A percentile compares a stretch with the other conserved stretches of the same genome.
Evolutionary conservation across 2,329 filamentous ascomycete genomes (phyloP).

Genomic region (Aureobasidium sp.): DNA sequence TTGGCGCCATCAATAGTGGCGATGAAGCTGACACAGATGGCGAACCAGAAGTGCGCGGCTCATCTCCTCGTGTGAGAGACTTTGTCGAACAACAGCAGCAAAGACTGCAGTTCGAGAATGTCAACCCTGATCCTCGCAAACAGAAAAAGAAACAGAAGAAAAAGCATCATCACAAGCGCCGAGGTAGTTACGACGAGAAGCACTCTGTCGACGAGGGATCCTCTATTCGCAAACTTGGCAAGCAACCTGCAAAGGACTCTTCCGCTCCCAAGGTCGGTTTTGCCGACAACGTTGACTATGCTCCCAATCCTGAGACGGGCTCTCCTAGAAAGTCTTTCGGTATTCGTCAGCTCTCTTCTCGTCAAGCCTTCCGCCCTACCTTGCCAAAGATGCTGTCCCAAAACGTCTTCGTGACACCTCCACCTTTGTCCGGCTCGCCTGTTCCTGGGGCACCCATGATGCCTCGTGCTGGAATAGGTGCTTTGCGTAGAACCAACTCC

Average conservation of each 20-base stretch:
- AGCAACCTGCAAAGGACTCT: conserved; percentile 19
- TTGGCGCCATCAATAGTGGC: conserved; percentile 41
- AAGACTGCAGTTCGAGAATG: background rate
- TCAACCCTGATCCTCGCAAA: conserved; percentile 34
- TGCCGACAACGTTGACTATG: conserved; percentile 30
- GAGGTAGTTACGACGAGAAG: conserved; percentile 23
- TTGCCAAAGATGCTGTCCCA: conserved; percentile 62
- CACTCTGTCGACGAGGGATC: conserved; percentile 22
- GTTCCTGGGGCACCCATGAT: conserved; percentile 21
- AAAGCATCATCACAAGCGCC: conserved; percentile 38
- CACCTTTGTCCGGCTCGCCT: conserved; percentile 26
- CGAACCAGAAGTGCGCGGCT: conserved; percentile 29
- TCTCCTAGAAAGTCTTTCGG: conserved; percentile 38
- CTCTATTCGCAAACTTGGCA: conserved; percentile 17
- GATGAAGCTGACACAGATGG: conserved; percentile 50
- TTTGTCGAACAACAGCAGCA: conserved; percentile 31
- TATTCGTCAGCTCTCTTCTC: conserved; percentile 46
- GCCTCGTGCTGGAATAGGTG: conserved; percentile 32
- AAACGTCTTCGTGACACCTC: conserved; percentile 55
- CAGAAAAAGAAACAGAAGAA: conserved; percentile 36
- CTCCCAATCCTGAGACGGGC: conserved; percentile 17
- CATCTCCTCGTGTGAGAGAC: conserved; percentile 38
- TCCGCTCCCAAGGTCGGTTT: conserved; percentile 33
- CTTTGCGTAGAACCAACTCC: conserved; percentile 64
- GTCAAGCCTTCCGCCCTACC: conserved; percentile 43